Base-by-base conservation (phyloP, 352 stramenopile species). In the Phytophthora boehmeriae region DNA sequence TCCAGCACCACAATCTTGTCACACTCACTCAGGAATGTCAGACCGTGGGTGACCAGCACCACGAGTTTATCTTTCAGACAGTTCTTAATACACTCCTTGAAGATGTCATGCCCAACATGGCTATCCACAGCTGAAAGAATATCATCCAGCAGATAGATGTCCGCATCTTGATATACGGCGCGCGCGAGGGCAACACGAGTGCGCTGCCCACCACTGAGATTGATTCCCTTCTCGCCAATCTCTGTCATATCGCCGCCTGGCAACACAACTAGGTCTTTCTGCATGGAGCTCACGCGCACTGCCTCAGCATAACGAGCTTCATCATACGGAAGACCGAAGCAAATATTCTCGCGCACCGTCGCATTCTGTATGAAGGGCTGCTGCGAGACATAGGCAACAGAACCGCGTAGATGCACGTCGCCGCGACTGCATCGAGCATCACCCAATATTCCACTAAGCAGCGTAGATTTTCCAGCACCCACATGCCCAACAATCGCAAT, bases 351-450 rank as follows among this genome's bases (percentile, higher is more conserved):
- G 17, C 88, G 80, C 16, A 99, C 70, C 3, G 89, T 98, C 9
- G 92, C 96, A 65, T 99, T 99, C 58, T 98, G 86, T 58, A 99
- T 99, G 60, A 98, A 99, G 8, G 97, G 88, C 25, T 92, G 95
- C 70, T 99, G 96, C 11, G 93, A 78, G 39, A 98, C 95, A 59
- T 98, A 99, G 1, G 92, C 95, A 8, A 99, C 78, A 14, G 78
- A 91, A 5, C 97, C 97, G 17, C 85, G 79, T 2, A 98, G 68
- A 8, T 66, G 58, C 1, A 96, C 80, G 8, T 73, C 51, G 3
- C 83, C 83, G 2, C 54, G 58, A 25, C 61, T 78, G 44, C 75
- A 88, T n/a, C 78, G 74, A 11, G 77, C 79, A 28, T 89, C 71
- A 1, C 86, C 86, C 19, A 87, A 36, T 30, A 90, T 80, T 14